These are phyloP conservation scores for Inga leiocalycina DNA, from an alignment of 306 rosid species.

Conservation along the genomic window DNA sequence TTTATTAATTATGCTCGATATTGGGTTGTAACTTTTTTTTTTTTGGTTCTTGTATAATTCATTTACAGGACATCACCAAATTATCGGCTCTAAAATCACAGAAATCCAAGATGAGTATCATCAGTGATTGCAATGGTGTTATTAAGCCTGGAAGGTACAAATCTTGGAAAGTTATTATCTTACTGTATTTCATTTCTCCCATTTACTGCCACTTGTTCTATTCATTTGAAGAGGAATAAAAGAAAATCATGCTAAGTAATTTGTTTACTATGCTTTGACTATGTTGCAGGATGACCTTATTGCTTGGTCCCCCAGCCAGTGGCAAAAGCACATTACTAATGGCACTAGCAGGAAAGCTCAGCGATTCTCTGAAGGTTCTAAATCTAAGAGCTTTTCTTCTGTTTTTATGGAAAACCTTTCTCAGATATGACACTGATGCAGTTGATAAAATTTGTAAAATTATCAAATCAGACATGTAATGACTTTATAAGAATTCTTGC, in stretches of 20 bases:
- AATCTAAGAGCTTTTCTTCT: not conserved
- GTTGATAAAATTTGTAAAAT: not conserved
- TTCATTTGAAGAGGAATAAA: not conserved
- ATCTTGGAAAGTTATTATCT: not conserved
- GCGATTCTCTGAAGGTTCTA: slow-evolving; percentile 53
- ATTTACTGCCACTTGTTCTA: not conserved
- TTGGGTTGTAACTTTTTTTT: not conserved
- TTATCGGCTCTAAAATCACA: slow-evolving; percentile 30
- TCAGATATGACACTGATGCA: not conserved
- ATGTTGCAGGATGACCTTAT: slow-evolving; percentile 51
- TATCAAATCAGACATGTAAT: not conserved
- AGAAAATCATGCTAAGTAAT: not conserved
- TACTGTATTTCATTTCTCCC: not conserved
- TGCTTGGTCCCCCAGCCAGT: slow-evolving; percentile 62
- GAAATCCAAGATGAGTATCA: slow-evolving; percentile 37
- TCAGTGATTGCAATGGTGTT: slow-evolving; percentile 48
- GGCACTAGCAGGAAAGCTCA: slow-evolving; percentile 55
- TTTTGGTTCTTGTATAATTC: not conserved
- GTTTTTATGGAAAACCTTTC: not conserved
- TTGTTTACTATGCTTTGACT: slow-evolving; percentile 23
- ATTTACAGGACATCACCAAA: slow-evolving; percentile 40
- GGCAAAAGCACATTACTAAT: slow-evolving; percentile 56
- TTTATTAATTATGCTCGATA: not conserved
- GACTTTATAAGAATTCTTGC: not conserved
- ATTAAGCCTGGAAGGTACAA: slow-evolving; percentile 59